Evolutionary conservation across 495 filamentous ascomycete genomes (phyloP), one percentile per base, ranked within the genome.

Genomic region (Penicillium parvum): DNA sequence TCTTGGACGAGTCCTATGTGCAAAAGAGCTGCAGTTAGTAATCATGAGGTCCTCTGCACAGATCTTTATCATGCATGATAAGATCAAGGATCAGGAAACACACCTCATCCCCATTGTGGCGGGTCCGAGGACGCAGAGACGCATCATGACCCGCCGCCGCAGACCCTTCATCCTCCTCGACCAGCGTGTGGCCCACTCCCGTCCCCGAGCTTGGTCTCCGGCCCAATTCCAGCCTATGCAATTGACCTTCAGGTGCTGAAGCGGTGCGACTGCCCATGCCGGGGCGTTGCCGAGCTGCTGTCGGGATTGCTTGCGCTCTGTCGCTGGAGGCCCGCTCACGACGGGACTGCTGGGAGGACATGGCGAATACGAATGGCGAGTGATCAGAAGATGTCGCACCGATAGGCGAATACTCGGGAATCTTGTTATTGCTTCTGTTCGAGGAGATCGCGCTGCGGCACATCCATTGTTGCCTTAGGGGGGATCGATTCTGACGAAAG

Each of bases 381-480:
- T n/a, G n/a, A n/a, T n/a, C n/a, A n/a, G n/a, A n/a, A n/a, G n/a
- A n/a, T n/a, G n/a, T n/a, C n/a, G n/a, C n/a, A n/a, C n/a, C n/a
- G n/a, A n/a, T n/a, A n/a, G n/a, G n/a, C n/a, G n/a, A n/a, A n/a
- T n/a, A n/a, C n/a, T n/a, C n/a, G n/a, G 49, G 47, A 33, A 35
- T 54, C 50, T 41, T 52, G 40, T 50, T 55, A 61, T 59, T 68
- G 61, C 41, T 54, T 61, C 43, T 56, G 51, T 54, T 44, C 52
- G 45, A 58, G 53, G 52, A 45, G 32, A 42, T 37, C 45, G 42
- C 57, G 52, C 58, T 36, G 55, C 63, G 57, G 56, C 45, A 57
- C 49, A 60, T 65, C 67, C 67, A 71, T 71, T 56, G 57, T 66
- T 56, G 54, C 50, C 55, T 38, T 25, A n/a, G 36, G 26, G 50